Conservation (phyloP, 768 basidiomycete genomes). For the Amanita jacksonii region DNA sequence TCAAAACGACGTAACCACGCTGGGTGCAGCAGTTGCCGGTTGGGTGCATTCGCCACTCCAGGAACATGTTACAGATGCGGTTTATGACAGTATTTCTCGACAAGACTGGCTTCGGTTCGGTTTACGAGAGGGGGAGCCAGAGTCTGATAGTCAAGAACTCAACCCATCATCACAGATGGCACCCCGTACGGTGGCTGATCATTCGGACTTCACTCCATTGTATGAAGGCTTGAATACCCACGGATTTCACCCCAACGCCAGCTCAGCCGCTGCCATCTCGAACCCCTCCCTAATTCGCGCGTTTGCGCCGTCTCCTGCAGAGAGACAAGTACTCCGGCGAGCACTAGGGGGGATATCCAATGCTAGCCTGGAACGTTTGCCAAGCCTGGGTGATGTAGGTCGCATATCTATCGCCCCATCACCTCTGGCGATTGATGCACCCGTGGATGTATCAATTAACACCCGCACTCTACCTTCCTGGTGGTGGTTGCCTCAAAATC, state of each 20-base stretch:
- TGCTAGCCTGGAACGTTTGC: conserved; percentile 66
- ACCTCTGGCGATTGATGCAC: conserved; percentile 24
- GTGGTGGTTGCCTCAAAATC: conserved; percentile 56
- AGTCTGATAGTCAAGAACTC: conserved; percentile 84
- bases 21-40: no score
- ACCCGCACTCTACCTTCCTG: no score
- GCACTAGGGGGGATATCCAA: conserved; percentile 69
- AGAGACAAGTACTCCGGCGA: conserved; percentile 77
- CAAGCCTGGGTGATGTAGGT: conserved; percentile 69
- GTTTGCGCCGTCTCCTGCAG: conserved; percentile 82
- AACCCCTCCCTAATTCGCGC: conserved; percentile 56
- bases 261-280: conserved; percentile 31
- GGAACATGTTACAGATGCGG: conserved; percentile 10
- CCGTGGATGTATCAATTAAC: conserved; percentile 17
- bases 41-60: not conserved
- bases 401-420: conserved; percentile 61
- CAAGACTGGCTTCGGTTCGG: conserved; percentile 7
- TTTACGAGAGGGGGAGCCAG: conserved; percentile 44
- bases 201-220: conserved; percentile 13
- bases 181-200: conserved; percentile 11
- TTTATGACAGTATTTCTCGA: conserved; percentile 39
- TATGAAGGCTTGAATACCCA: conserved; percentile 57
- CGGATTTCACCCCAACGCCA: conserved; percentile 31
- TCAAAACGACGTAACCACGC: no score
- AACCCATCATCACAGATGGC: conserved; percentile 33